phyloP scores from a whole-genome alignment of 2,329 filamentous ascomycete species.

The Diaporthe aspalathi region DNA sequence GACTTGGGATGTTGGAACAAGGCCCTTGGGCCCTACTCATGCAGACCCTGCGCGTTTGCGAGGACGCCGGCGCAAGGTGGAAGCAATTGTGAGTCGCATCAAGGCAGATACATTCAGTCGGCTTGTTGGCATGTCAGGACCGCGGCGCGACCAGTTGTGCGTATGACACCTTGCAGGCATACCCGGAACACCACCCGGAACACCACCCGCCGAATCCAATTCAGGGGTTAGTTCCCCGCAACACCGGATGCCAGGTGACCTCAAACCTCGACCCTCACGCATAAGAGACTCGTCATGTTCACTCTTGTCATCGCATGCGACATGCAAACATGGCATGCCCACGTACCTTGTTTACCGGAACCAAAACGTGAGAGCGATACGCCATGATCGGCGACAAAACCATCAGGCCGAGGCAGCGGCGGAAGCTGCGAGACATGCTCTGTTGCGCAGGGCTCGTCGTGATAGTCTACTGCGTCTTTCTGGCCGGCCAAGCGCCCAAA shows the following conservation, averaged over 20 bases:
- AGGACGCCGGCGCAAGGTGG: neutral
- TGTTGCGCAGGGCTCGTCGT: constrained; percentile 41
- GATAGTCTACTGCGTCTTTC: constrained; percentile 44
- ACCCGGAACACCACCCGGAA: constrained; percentile 36
- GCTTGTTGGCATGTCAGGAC: neutral
- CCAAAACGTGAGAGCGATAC: constrained; percentile 27
- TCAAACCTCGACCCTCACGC: neutral
- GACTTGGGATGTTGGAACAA: constrained; percentile 10
- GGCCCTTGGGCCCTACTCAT: neutral
- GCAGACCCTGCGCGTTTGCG: neutral
- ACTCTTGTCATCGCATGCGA: neutral
- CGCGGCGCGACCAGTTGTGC: neutral
- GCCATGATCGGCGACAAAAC: constrained; percentile 41
- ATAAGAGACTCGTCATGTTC: neutral
- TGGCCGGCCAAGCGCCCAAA: constrained; percentile 35
- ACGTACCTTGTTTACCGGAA: neutral
- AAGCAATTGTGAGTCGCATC: neutral
- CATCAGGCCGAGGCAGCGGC: constrained; percentile 41
- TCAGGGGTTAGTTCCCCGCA: constrained; percentile 36
- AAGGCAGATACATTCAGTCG: neutral
- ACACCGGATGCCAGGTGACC: constrained; percentile 29
- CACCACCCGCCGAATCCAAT: constrained; percentile 32
- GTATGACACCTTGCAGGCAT: constrained; percentile 6
- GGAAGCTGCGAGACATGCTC: constrained; percentile 42
- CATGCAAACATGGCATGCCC: neutral